Conservation (phyloP, 257 asterid genomes). For the Orobanche coerulescens region DNA sequence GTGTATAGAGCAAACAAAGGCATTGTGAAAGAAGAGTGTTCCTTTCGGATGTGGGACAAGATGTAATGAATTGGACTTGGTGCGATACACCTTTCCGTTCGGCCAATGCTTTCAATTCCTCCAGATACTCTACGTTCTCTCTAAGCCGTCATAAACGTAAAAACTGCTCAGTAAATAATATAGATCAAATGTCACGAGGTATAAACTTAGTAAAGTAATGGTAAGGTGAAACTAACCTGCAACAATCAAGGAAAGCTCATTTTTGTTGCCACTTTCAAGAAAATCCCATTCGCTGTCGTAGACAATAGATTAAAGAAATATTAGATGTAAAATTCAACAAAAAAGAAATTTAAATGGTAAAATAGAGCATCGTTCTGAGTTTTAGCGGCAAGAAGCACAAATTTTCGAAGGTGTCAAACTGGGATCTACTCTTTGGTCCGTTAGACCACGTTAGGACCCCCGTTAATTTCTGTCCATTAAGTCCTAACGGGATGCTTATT, state of each 20-base stretch:
- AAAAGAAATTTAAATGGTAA: too few relatives aligned
- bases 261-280: slow-evolving; percentile 29
- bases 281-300: slow-evolving; percentile 29
- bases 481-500: too few relatives aligned
- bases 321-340: too few relatives aligned
- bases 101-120: slow-evolving; percentile 69
- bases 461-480: too few relatives aligned
- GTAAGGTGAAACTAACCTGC: slow-evolving; percentile 49
- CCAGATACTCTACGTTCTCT: slow-evolving; percentile 85
- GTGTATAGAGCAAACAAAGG: slow-evolving; percentile 79
- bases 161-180: neutral
- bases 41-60: slow-evolving; percentile 83
- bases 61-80: slow-evolving; percentile 60
- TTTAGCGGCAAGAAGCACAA: too few relatives aligned
- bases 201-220: slow-evolving; percentile 9
- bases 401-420: too few relatives aligned
- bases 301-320: too few relatives aligned
- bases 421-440: too few relatives aligned
- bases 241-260: slow-evolving; percentile 55
- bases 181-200: neutral
- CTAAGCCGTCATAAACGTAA: slow-evolving; percentile 39
- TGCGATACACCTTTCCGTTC: slow-evolving; percentile 56
- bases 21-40: slow-evolving; percentile 67
- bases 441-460: too few relatives aligned
- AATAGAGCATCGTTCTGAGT: too few relatives aligned